Evolutionary conservation across 1,284 basidiomycete genomes (phyloP), one percentile per base, ranked within the genome.

Genomic region (Ceratobasidium sp.): DNA sequence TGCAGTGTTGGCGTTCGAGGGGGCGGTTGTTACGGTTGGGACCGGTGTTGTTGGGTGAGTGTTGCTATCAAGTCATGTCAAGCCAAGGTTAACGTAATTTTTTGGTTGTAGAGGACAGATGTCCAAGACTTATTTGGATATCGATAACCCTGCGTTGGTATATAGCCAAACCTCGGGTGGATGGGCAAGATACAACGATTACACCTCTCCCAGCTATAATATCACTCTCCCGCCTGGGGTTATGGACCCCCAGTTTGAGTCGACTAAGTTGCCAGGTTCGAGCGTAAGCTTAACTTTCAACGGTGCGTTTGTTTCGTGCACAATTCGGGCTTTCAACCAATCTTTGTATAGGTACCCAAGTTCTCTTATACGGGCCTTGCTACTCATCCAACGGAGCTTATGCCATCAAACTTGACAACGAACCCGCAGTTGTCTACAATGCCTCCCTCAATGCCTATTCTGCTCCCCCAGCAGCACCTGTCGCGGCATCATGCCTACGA

Each of bases 351-450:
- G 65, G 65, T 26, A 69, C 65, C 3, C 65, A 69, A 41, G 65
- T 69, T 14, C 53, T 69, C 21, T 28, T 69, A 26, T 69, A 57
- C 52, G 65, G 65, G 3, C 65, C 65, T 34, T 69, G 65, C 39
- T 69, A 69, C 28, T 18, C 65, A 21, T 43, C 52, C 39, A 69
- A 69, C 30, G 65, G 65, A n/a, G 65, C 65, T 30, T 69, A 69
- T 26, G 39, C 52, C 16, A 46, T 69, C 52, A 69, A 30, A 1
- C 50, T 69, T 39, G 52, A 69, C 28, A 32, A 30, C 23, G 18
- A 57, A 57, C 18, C 34, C 9, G 3, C 65, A 45, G 65, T 69
- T 16, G 36, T 69, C 39, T 69, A 57, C 52, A 69, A 69, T 23
- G 65, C 65, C 5, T 69, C 65, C 2, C 53, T 46, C 21, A 69